phyloP scores from a whole-genome alignment of 2,329 filamentous ascomycete species.

The Eutypa lata region DNA sequence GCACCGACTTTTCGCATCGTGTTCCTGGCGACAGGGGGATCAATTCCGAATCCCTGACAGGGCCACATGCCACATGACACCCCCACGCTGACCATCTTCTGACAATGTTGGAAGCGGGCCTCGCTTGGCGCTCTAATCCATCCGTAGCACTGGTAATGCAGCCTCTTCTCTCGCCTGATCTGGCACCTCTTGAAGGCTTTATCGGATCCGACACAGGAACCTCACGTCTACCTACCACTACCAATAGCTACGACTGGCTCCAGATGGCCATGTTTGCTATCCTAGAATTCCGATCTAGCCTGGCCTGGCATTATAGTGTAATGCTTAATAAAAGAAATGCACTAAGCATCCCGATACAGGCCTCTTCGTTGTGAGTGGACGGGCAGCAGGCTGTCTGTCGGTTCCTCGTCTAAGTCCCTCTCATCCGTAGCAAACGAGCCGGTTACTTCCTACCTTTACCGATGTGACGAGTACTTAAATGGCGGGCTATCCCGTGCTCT shows the following conservation, averaged over 20 bases:
- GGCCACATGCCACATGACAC: constrained; percentile 1
- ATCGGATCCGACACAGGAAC: background rate
- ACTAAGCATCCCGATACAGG: background rate
- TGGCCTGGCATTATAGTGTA: background rate
- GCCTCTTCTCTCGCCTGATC: background rate
- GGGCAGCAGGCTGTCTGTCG: background rate
- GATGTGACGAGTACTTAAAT: background rate
- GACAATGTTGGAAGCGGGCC: background rate
- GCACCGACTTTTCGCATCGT: background rate
- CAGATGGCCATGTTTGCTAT: background rate
- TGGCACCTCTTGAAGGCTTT: background rate
- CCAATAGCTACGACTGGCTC: background rate
- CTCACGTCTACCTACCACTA: background rate
- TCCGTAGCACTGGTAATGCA: background rate
- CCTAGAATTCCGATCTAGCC: background rate
- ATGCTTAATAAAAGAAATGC: background rate
- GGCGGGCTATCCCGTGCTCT: background rate
- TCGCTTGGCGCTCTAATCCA: background rate
- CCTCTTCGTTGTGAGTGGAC: background rate
- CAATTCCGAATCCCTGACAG: background rate
- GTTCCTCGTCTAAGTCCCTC: background rate
- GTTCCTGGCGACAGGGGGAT: background rate
- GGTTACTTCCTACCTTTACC: background rate
- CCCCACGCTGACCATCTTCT: background rate
- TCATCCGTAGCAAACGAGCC: background rate